These are phyloP conservation scores for Reutealis trisperma DNA, from an alignment of 345 rosid species.

Conservation along the genomic window DNA sequence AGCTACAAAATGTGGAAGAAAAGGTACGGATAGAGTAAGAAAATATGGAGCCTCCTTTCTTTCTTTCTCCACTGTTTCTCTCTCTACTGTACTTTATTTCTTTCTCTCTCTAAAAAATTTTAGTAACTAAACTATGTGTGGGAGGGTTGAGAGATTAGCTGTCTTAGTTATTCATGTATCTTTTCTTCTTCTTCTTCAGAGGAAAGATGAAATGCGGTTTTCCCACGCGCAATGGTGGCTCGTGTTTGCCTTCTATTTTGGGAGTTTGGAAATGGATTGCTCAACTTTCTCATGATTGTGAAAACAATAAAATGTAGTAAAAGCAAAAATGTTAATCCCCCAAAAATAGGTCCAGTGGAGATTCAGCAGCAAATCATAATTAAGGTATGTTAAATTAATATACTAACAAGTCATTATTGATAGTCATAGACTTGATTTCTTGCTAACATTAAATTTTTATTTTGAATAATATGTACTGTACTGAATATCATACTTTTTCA, in stretches of 20 bases:
- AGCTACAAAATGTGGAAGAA: constrained; percentile 8
- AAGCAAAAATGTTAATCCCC: not conserved
- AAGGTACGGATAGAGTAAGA: not conserved
- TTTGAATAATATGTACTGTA: too few relatives aligned
- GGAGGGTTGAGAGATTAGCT: too few relatives aligned
- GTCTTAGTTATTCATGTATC: not conserved
- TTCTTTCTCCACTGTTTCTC: not conserved
- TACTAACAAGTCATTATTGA: too few relatives aligned
- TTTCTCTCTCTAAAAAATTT: not conserved
- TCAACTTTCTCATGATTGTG: too few relatives aligned
- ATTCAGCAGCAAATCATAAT: not conserved
- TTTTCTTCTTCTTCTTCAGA: not conserved
- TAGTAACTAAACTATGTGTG: too few relatives aligned
- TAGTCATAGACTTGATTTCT: too few relatives aligned
- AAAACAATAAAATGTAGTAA: too few relatives aligned
- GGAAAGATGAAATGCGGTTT: not conserved
- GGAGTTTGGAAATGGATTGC: not conserved
- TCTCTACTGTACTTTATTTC: not conserved
- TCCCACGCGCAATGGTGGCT: not conserved
- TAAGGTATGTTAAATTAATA: too few relatives aligned
- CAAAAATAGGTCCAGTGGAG: not conserved
- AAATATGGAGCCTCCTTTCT: not conserved
- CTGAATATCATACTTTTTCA: too few relatives aligned
- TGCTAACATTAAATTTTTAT: too few relatives aligned
- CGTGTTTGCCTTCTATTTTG: constrained; percentile 2